These are phyloP conservation scores for Nidularia sp. DNA, from an alignment of 768 basidiomycete genomes.

Conservation along the genomic window DNA sequence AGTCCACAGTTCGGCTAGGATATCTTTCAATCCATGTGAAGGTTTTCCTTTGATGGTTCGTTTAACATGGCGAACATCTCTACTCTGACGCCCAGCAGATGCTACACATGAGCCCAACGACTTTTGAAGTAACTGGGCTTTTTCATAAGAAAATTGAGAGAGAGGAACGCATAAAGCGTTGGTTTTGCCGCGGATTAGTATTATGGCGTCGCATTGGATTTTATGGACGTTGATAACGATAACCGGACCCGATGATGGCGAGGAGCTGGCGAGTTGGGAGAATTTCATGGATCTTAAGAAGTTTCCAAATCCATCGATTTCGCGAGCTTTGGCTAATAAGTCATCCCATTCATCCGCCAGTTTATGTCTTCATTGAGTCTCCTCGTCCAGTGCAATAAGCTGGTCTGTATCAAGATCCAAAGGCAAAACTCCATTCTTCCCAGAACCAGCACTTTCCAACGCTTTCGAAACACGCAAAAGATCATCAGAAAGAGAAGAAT, in stretches of 20 bases:
- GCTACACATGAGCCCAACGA: background rate
- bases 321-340: conserved; percentile 6
- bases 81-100: too few relatives aligned
- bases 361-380: conserved; percentile 6
- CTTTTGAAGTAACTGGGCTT: conserved; percentile 2
- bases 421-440: background rate
- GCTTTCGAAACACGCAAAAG: conserved; percentile 7
- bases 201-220: conserved; percentile 14
- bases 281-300: conserved; percentile 11
- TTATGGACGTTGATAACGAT: conserved; percentile 12
- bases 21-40: background rate
- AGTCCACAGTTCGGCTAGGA: conserved; percentile 8
- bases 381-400: conserved; percentile 9
- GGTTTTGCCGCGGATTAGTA: conserved; percentile 4
- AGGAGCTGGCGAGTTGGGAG: conserved; percentile 1
- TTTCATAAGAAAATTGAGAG: conserved; percentile 4
- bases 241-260: conserved; percentile 11
- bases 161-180: conserved; percentile 8
- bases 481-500: conserved; percentile 7
- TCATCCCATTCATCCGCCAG: conserved; percentile 14
- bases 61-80: too few relatives aligned
- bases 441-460: conserved; percentile 6
- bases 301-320: conserved; percentile 11
- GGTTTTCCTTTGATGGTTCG: too few relatives aligned
- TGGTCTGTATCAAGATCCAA: background rate